Base-by-base conservation (phyloP, 1,284 basidiomycete species). In the Trichosporon ovoides region DNA sequence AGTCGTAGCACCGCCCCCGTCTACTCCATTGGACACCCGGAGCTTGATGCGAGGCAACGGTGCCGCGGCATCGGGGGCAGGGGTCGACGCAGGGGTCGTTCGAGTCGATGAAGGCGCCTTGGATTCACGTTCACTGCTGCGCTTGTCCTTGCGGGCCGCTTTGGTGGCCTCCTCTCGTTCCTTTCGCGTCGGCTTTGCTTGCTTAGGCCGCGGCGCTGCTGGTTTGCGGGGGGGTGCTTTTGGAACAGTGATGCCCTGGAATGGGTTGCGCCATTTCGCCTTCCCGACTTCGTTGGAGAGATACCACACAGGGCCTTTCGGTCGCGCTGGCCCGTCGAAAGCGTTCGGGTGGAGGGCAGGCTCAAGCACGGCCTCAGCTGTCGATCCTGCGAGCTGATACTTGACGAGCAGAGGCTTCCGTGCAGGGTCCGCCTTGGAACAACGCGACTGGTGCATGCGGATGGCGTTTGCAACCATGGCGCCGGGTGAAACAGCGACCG, bases 241-340 rank as follows among this genome's bases (percentile, higher is more conserved):
- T 18, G 74, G 69, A 12, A 76, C 55, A 35, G 74, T 73, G 14
- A 76, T 58, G 4, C 73, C 74, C 2, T 62, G 57, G 43, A 76
- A 76, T 4, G 74, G 74, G 51, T 66, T 69, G 53, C 67, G 69
- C 74, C 74, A 76, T 35, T 68, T 70, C 12, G 51, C 56, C 43
- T 68, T 67, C 7, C 71, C 73, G 3, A 61, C 58, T 3, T 66
- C 61, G 12, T 59, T 56, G 13, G 64, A 63, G 7, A 75, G 62
- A 54, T 63, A 76, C 71, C 72, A 77, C 11, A 76, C 72, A 5
- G 71, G 66, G 1, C 75, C 75, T 55, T 73, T 72, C 18, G 75
- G 75, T 46, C 75, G 61, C n/a, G 62, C 52, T 0, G 56, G 35
- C 16, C 62, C 64, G 6, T 62, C 63, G 53, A 71, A 72, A 11